Evolutionary conservation across 1,284 basidiomycete species (phyloP).

Genomic region (Ceratobasidium papillatum): DNA sequence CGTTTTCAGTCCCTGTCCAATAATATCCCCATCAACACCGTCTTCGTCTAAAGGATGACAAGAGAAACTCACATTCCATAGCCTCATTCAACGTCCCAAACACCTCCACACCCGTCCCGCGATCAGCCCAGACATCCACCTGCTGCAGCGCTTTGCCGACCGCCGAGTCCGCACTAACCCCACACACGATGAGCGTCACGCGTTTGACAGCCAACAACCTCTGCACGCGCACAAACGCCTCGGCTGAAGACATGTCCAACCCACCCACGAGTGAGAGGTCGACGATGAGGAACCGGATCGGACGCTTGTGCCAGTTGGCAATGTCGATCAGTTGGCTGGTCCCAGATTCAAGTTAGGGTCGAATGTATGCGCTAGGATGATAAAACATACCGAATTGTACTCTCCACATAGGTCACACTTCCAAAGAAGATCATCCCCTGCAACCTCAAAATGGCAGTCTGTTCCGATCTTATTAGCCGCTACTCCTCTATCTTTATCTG

Average conservation of each 20-base stretch:
- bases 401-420: slow-evolving; percentile 89
- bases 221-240: slow-evolving; percentile 93
- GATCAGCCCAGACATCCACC: slow-evolving; percentile 75
- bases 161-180: slow-evolving; percentile 68
- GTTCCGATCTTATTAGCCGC: slow-evolving; percentile 56
- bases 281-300: slow-evolving; percentile 89
- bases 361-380: neutral
- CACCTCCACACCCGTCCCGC: slow-evolving; percentile 79
- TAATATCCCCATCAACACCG: neutral
- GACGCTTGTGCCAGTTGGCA: slow-evolving; percentile 77
- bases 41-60: neutral
- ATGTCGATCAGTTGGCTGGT: slow-evolving; percentile 75
- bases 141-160: slow-evolving; percentile 76
- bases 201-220: slow-evolving; percentile 78
- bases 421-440: slow-evolving; percentile 95
- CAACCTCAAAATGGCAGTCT: slow-evolving; percentile 88
- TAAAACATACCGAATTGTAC: slow-evolving; percentile 29
- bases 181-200: slow-evolving; percentile 90
- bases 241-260: slow-evolving; percentile 94
- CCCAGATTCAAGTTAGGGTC: slow-evolving; percentile 50
- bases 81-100: slow-evolving; percentile 90
- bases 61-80: slow-evolving; percentile 79
- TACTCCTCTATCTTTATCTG: neutral
- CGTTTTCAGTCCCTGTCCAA: slow-evolving; percentile 83
- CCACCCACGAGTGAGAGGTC: slow-evolving; percentile 88